phyloP scores from a whole-genome alignment of 2,329 filamentous ascomycete genomes.

The Tolypocladium capitatum region DNA sequence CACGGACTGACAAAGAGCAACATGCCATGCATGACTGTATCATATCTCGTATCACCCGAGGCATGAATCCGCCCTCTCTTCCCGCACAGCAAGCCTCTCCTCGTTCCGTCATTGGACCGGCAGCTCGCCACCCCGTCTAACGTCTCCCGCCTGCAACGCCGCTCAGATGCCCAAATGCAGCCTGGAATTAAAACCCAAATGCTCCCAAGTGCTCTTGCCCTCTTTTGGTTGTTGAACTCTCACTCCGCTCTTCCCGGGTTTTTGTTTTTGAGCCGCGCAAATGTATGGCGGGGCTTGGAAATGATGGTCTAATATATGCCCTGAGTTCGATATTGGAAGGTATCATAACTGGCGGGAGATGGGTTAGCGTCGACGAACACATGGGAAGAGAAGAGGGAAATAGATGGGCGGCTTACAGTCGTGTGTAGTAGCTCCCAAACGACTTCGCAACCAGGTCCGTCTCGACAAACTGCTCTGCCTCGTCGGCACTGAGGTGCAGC shows the following conservation, averaged over 20 bases:
- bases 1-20: background rate
- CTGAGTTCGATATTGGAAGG: conserved; percentile 78
- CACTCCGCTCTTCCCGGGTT: background rate
- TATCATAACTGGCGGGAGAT: conserved; percentile 53
- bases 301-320: conserved; percentile 55
- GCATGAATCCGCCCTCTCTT: background rate
- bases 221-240: background rate
- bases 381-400: background rate
- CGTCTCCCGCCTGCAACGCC: background rate
- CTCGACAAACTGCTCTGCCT: conserved; percentile 71
- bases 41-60: background rate
- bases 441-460: conserved; percentile 68
- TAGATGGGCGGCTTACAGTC: conserved; percentile 46
- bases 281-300: background rate
- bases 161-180: background rate
- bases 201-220: background rate
- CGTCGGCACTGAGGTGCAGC: conserved; percentile 68
- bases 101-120: background rate
- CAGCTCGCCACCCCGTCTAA: background rate
- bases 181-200: background rate
- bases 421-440: conserved; percentile 75
- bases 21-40: background rate
- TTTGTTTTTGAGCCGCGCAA: background rate
- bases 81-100: background rate
- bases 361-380: conserved; percentile 1